Evolutionary conservation across 2,329 filamentous ascomycete species (phyloP), one percentile per base, ranked within the genome.

Genomic region (Apiospora phragmitis): DNA sequence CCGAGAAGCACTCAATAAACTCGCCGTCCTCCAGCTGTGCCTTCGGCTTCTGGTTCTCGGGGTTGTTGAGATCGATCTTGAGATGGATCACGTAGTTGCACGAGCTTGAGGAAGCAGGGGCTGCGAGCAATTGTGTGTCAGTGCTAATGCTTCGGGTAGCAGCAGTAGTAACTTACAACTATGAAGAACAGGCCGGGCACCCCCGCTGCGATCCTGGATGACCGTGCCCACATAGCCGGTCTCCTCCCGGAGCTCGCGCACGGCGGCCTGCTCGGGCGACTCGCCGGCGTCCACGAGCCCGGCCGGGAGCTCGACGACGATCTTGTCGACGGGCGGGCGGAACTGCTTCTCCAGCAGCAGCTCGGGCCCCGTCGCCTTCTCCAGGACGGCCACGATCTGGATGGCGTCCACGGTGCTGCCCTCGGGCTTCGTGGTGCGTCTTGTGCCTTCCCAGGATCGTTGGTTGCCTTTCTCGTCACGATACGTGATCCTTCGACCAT

Each of bases 1-100:
- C 86, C 12, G 88, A 89, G 76, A 95, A 95, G 45, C 91, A 91
- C 79, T 95, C 92, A 76, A 95, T 95, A 78, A 94, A 95, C 81
- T 95, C 93, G 73, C 90, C 91, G 41, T 94, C 93, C 78, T 95
- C 93, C 7, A 95, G 85, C 77, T 92, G 83, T 0, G 93, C 90
- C 79, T 90, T 85, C 1, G 89, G 89, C 68, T 92, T 84, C 78
- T 91, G 87, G 78, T 95, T 95, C 75, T 90, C 90, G 0, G 91
- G 87, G 1, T 90, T 82, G 4, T 82, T 86, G 85, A 93, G 89
- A 79, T 95, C 92, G 73, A 95, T 88, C 1, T 85, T 87, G 59
- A 95, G 89, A 76, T 95, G 92, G 16, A 95, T 89, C 87, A 92
- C 91, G 70, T 67, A 67, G 65, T 45, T 67, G 26, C 65, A 67